Evolutionary conservation across 2,329 filamentous ascomycete genomes (phyloP), one percentile per base, ranked within the genome.

Genomic region (Talaromyces albobiverticillius): DNA sequence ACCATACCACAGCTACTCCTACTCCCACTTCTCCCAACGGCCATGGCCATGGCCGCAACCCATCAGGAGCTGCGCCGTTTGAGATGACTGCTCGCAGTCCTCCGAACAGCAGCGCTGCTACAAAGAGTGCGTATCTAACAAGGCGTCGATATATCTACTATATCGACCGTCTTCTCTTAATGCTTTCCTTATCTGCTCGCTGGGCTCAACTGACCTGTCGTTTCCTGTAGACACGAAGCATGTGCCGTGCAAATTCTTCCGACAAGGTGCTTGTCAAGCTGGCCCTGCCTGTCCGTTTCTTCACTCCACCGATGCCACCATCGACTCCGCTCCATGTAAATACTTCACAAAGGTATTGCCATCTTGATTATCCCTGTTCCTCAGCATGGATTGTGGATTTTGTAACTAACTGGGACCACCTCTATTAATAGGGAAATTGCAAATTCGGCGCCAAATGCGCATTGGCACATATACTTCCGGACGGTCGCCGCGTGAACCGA

Each of bases 241-340:
- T 77, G 94, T 99, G 42, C 94, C 94, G 36, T 99, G 94, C 88
- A 97, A 97, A 81, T 99, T 99, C 87, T 99, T 94, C 75, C 87
- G 91, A 51, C 90, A 96, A 77, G 92, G 93, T 71, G 86, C 90
- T 66, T 99, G 94, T 73, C 93, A 97, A 81, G 94, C 94, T 55
- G 94, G 94, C 64, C 89, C 89, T 71, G 90, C 92, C 61, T 99
- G 94, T 77, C 94, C 94, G 38, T 99, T 97, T 75, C 90, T 91
- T 65, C 94, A 99, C 76, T 93, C 95, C 60, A 85, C 94, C 60
- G 89, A 94, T 69, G 82, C 86, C 26, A 84, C 91, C 38, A 83
- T 88, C 49, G 90, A 96, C 71, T 92, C 89, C 58, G 85, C 95
- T 61, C 84, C 84, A 11, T 99, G 94, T 86, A 99, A 97, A 76